Base-by-base conservation (phyloP, 208 protist species). In the Lotmaria passim region DNA sequence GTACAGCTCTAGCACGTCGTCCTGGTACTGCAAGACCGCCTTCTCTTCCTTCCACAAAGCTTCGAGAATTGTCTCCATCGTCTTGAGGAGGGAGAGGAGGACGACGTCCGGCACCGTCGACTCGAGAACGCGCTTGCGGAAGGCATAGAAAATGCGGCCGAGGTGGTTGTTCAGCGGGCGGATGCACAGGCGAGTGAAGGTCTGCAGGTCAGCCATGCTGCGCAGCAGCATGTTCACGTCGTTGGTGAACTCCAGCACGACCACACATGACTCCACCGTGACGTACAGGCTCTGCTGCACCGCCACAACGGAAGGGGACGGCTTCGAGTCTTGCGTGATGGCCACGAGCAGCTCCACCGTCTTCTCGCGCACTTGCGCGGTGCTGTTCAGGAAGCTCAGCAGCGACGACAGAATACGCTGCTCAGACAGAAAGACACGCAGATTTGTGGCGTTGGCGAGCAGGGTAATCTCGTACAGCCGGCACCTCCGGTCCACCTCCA, bases 1-100 rank as follows among this genome's bases (percentile, higher is more conserved):
- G 73, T 95, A 93, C n/a, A 97, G 77, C 70, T 94, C 85, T 17
- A 77, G 65, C 14, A 94, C 75, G 66, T 94, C 88, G 56, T 97
- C 88, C 55, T 95, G 86, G 67, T 94, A 91, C 63, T 86, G 81
- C 43, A 94, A 55, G 31, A 93, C 79, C 1, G 76, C 64, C 55
- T 79, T 82, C 57, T 95, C 90, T 7, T 94, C 81, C 7, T 83
- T 78, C 7, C 52, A 64, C 55, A 95, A 61, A 17, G 85, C 74
- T 26, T 52, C 58, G 24, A 97, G 62, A n/a, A 97, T 86, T 19
- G 66, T 69, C 28, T 91, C 75, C 26, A 95, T 78, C 21, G 90
- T 94, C 63, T 90, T 93, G 21, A 95, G 75, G 15, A 91, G 81
- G 34, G 78, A 89, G 11, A 97, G 78, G 2, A 80, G 58, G 63